phyloP scores from a whole-genome alignment of 2,329 filamentous ascomycete genomes.

The Trichoderma hamatum region DNA sequence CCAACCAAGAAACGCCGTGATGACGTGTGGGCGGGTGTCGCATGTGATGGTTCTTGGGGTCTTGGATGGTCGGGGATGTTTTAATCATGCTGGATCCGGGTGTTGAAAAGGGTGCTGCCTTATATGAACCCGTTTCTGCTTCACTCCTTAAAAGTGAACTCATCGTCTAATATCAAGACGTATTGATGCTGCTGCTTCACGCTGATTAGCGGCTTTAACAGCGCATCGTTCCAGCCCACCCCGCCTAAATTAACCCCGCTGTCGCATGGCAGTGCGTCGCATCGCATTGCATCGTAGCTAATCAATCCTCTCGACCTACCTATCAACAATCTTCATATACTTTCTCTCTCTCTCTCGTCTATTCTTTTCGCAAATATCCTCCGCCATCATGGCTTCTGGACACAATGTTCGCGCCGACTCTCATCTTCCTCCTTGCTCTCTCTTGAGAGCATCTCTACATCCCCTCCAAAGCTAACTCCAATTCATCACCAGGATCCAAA shows the following conservation, averaged over 20 bases:
- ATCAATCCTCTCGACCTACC: neutral
- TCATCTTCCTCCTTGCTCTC: neutral
- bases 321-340: neutral
- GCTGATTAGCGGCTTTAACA: neutral
- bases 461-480: neutral
- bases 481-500: conserved; percentile 56
- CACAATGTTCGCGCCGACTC: conserved; percentile 21
- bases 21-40: conserved; percentile 16
- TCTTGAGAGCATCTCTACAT: neutral
- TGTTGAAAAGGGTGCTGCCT: too few species aligned
- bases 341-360: neutral
- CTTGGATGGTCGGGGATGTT: neutral
- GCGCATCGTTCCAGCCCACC: neutral
- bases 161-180: neutral
- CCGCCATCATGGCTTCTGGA: conserved; percentile 23
- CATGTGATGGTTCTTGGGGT: neutral
- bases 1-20: conserved; percentile 25
- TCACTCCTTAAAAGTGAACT: neutral
- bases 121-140: neutral
- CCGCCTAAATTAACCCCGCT: conserved; percentile 2
- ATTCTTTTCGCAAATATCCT: neutral
- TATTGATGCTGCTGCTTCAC: neutral
- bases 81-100: neutral
- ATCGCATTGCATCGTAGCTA: conserved; percentile 4
- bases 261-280: neutral